These are phyloP conservation scores for Cercospora berteroae DNA, from an alignment of 2,329 filamentous ascomycete species.

Conservation along the genomic window DNA sequence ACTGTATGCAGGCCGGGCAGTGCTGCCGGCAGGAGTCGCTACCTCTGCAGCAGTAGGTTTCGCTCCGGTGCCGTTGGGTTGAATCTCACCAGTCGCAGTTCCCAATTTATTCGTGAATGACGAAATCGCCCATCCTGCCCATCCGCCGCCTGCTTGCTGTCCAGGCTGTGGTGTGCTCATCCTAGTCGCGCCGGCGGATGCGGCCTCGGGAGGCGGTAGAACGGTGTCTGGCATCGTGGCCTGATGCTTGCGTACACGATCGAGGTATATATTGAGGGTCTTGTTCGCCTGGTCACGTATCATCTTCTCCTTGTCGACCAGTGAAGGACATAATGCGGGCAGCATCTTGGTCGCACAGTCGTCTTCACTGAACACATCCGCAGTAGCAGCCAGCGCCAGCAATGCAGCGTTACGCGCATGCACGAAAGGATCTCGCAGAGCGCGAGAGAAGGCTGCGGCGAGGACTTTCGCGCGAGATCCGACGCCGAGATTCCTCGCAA, in stretches of 20 bases:
- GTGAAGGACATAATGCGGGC: constrained; percentile 75
- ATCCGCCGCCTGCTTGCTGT: constrained; percentile 58
- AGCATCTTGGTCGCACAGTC: constrained; percentile 83
- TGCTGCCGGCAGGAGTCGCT: constrained; percentile 47
- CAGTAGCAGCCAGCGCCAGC: constrained; percentile 79
- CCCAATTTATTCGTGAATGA: constrained; percentile 96
- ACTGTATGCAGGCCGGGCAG: constrained; percentile 31
- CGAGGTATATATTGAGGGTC: constrained; percentile 80
- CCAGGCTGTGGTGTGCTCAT: constrained; percentile 71
- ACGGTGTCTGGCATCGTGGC: constrained; percentile 75
- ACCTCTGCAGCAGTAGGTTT: constrained; percentile 31
- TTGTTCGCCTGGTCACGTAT: constrained; percentile 90
- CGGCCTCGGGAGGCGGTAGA: constrained; percentile 61
- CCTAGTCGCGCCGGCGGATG: constrained; percentile 53
- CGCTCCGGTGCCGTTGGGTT: constrained; percentile 53
- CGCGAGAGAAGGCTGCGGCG: constrained; percentile 85
- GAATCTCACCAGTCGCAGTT: constrained; percentile 80
- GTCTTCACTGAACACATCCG: constrained; percentile 82
- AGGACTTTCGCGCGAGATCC: constrained; percentile 81
- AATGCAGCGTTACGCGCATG: constrained; percentile 89
- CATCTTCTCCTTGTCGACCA: constrained; percentile 94
- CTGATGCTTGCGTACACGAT: constrained; percentile 76
- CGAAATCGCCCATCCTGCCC: constrained; percentile 97
- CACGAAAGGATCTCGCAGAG: constrained; percentile 88
- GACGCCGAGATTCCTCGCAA: constrained; percentile 80